Conservation (phyloP, 2,329 filamentous ascomycete species). For the Zymoseptoria brevis region DNA sequence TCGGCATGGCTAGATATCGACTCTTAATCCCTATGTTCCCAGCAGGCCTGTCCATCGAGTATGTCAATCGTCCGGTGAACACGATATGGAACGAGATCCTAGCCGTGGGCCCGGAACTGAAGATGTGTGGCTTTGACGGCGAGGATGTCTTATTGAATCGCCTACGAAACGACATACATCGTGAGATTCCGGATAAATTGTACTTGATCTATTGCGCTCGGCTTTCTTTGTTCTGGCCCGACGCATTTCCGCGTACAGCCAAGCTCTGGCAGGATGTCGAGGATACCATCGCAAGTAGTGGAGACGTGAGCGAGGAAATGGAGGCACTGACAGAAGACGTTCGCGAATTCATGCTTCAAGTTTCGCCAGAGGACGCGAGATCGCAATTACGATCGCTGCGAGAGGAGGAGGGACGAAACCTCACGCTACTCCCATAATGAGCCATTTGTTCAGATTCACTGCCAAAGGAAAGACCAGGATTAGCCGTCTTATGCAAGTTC, state of each 20-base stretch:
- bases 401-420: no score
- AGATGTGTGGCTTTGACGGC: slow-evolving; percentile 1
- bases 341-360: slow-evolving; percentile 1
- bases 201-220: slow-evolving; percentile 9
- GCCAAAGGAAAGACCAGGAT: no score
- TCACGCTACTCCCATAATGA: no score
- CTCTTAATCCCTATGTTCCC: slow-evolving; percentile 1
- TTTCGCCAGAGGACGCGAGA: slow-evolving; percentile 6
- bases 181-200: slow-evolving; percentile 11
- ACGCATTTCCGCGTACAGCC: slow-evolving; percentile 5
- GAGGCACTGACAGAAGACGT: slow-evolving; percentile 5
- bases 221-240: slow-evolving; percentile 4
- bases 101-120: not conserved
- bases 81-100: not conserved
- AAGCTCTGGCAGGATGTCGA: slow-evolving; percentile 7
- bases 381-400: slow-evolving; percentile 1
- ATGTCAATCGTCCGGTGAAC: not conserved
- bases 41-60: not conserved
- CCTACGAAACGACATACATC: slow-evolving; percentile 8
- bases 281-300: not conserved
- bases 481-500: not conserved
- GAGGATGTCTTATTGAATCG: slow-evolving; percentile 3
- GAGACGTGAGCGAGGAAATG: slow-evolving; percentile 3
- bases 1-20: slow-evolving; percentile 5
- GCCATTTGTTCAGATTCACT: no score